Conservation (phyloP, 768 basidiomycete genomes). For the Leucosporidium creatinivorum region DNA sequence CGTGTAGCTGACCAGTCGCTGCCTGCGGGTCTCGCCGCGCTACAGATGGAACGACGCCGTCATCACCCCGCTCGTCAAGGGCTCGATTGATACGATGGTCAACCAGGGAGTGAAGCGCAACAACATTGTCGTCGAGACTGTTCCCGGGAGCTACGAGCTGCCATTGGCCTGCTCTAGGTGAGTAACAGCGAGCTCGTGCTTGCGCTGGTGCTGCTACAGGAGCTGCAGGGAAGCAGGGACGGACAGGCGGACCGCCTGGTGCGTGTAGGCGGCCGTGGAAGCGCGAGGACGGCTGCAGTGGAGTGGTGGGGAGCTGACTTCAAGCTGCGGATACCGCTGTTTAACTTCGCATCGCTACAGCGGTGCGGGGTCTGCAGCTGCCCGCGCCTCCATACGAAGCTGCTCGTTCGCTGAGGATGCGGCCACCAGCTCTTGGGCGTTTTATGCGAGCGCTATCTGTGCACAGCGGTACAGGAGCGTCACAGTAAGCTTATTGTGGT, state of each 20-base stretch:
- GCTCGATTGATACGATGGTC: conserved; percentile 70
- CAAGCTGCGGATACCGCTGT: too few species aligned
- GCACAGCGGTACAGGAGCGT: too few species aligned
- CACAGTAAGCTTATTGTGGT: too few species aligned
- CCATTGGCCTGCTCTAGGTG: conserved; percentile 78
- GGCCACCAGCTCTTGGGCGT: too few species aligned
- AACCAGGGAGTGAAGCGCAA: conserved; percentile 75
- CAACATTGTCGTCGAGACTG: conserved; percentile 84
- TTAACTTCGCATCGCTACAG: too few species aligned
- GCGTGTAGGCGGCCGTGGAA: not conserved
- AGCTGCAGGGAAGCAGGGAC: not conserved
- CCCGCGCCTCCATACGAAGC: too few species aligned
- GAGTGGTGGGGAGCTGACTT: too few species aligned
- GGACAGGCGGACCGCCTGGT: not conserved
- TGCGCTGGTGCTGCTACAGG: not conserved
- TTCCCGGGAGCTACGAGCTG: conserved; percentile 92
- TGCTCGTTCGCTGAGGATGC: too few species aligned
- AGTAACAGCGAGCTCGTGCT: conserved; percentile 38
- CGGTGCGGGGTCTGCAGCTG: too few species aligned
- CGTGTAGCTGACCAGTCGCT: not conserved
- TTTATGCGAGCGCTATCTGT: too few species aligned
- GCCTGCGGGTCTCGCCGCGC: not conserved
- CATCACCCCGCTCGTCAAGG: conserved; percentile 74
- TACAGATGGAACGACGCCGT: conserved; percentile 76
- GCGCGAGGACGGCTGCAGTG: too few species aligned